Percentiles rank a stretch among this genome's conserved stretches.
Evolutionary conservation across 371 early-diverging fungal genomes (phyloP).

Genomic region (Lichtheimia hyalospora): DNA sequence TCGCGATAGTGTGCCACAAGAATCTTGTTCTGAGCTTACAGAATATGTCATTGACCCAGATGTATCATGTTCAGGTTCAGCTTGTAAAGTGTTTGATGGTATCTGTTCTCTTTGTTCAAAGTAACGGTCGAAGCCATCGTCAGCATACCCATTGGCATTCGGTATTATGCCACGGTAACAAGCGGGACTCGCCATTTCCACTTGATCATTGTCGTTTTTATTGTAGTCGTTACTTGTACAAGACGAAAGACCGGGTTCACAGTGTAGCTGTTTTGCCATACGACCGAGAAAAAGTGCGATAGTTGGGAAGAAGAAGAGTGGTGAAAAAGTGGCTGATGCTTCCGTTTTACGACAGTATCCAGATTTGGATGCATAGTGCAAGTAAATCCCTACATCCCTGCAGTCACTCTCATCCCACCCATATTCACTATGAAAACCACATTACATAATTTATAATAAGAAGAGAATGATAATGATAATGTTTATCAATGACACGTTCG

Average conservation of each 20-base stretch:
- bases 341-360: not conserved
- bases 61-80: not conserved
- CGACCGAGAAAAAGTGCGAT: not conserved
- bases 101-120: not conserved
- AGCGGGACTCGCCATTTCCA: conserved; percentile 2
- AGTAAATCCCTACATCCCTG: too few species aligned
- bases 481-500: too few species aligned
- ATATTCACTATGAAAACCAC: too few species aligned
- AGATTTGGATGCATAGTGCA: not conserved
- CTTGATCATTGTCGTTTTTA: not conserved
- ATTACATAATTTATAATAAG: too few species aligned
- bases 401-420: too few species aligned
- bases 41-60: not conserved
- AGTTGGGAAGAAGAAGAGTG: not conserved
- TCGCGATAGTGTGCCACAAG: not conserved
- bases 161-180: not conserved
- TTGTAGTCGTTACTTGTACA: not conserved
- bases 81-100: not conserved
- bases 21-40: not conserved
- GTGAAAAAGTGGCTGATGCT: not conserved
- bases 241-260: not conserved
- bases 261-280: not conserved
- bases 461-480: too few species aligned
- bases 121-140: not conserved
- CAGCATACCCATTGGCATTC: not conserved